Evolutionary conservation across 108 stramenopile genomes (phyloP), one percentile per base, ranked within the genome.

Genomic region (Skeletonema grethae): DNA sequence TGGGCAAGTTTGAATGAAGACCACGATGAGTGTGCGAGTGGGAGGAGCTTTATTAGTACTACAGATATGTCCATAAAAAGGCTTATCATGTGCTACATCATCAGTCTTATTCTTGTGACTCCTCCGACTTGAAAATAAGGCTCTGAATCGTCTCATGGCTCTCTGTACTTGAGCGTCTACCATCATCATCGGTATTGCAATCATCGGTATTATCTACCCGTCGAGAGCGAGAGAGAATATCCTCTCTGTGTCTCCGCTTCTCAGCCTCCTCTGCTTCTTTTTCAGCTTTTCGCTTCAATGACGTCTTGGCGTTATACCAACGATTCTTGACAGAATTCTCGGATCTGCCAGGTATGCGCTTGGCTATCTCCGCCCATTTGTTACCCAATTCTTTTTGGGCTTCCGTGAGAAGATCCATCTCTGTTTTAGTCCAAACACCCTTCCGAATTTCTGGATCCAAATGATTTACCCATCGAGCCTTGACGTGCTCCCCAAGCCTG

Each of bases 401-500:
- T 12, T 79, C 60, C 10, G 87, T 75, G n/a, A 97, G 85, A 57
- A 90, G 79, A 20, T 46, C 48, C 61, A 91, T 90, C 70, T 97
- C 97, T 13, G 89, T 84, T 41, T 85, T 79, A 29, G 94, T 91
- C 95, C 96, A 97, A 16, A 80, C 77, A 0, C 75, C 85, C 63
- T 89, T 89, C 60, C 91, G 90, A 56, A 97, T 84, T 58, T 75
- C 68, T 7, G 97, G 98, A 77, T 97, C 92, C 9, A 99, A 81
- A 58, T 83, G 83, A 77, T 98, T 98, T 70, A 92, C 84, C 91
- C 95, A 99, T 29, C 96, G 93, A 65, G 96, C 95, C 43, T 97
- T 89, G 63, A 97, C 88, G 63, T 96, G 96, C 72, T 99, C 97
- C 16, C 92, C 92, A 55, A 97, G 92, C 29, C 98, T 89, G 11